These are phyloP conservation scores for Paraphoma sp. DNA, from an alignment of 2,329 filamentous ascomycete genomes.

Conservation along the genomic window DNA sequence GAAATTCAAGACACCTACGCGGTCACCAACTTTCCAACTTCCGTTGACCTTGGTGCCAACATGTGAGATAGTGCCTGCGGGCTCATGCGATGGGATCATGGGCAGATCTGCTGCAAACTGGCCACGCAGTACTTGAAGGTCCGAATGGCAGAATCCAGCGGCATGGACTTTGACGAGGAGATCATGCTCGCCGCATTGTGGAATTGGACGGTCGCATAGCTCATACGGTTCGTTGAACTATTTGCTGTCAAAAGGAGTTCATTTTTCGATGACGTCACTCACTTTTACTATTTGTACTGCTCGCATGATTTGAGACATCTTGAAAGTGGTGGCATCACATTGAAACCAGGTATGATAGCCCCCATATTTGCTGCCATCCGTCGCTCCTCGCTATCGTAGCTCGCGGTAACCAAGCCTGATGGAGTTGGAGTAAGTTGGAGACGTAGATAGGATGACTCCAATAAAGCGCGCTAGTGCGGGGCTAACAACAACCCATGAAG, in stretches of 20 bases:
- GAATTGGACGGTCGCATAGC: constrained; percentile 19
- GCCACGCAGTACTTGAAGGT: constrained; percentile 33
- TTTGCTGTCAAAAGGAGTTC: background rate
- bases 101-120: constrained; percentile 30
- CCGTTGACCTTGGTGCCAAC: constrained; percentile 32
- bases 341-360: background rate
- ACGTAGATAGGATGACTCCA: background rate
- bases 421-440: background rate
- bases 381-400: background rate
- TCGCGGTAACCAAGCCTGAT: background rate
- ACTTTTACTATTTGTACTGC: constrained; percentile 27
- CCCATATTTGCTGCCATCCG: background rate
- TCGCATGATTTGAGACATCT: constrained; percentile 19
- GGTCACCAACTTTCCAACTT: constrained; percentile 37
- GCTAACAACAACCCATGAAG: background rate
- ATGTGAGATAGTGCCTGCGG: constrained; percentile 37
- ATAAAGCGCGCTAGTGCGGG: background rate
- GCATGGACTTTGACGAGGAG: constrained; percentile 30
- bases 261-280: constrained; percentile 12
- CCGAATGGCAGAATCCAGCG: constrained; percentile 38
- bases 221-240: constrained; percentile 26
- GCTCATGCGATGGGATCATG: constrained; percentile 44
- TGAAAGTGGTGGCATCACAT: background rate
- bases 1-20: constrained; percentile 37
- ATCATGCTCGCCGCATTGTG: constrained; percentile 24